Evolutionary conservation across 2,329 filamentous ascomycete genomes (phyloP).

Genomic region (Diaporthe humulicola): DNA sequence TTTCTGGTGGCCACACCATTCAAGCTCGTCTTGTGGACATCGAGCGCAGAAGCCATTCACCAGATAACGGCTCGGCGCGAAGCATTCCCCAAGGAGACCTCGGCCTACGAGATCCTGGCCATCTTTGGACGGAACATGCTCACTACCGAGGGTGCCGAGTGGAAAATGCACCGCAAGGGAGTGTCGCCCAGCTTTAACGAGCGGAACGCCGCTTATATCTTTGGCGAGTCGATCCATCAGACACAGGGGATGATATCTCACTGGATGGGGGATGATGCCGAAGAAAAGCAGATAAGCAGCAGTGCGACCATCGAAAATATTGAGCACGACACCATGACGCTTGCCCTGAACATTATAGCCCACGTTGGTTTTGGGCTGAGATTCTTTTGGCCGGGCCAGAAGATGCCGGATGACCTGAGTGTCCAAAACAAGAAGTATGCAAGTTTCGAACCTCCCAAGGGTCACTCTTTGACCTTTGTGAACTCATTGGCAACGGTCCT

Average conservation of each 20-base stretch:
- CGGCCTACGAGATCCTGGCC: conserved; percentile 70
- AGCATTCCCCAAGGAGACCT: conserved; percentile 77
- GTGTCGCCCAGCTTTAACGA: conserved; percentile 82
- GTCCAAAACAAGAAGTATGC: conserved; percentile 63
- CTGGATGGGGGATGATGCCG: conserved; percentile 58
- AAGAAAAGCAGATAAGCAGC: conserved; percentile 44
- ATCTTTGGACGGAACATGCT: conserved; percentile 81
- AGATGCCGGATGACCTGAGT: conserved; percentile 57
- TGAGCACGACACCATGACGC: conserved; percentile 75
- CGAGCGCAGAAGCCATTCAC: conserved; percentile 74
- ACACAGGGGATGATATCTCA: conserved; percentile 70
- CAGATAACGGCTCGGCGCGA: conserved; percentile 77
- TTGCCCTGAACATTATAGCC: conserved; percentile 69
- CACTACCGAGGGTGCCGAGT: conserved; percentile 76
- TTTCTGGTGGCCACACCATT: conserved; percentile 75
- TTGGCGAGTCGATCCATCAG: conserved; percentile 73
- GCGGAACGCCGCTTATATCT: conserved; percentile 77
- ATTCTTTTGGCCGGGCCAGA: conserved; percentile 74
- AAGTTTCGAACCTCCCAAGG: conserved; percentile 59
- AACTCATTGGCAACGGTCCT: conserved; percentile 72
- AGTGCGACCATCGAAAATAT: conserved; percentile 67
- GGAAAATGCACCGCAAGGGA: conserved; percentile 81
- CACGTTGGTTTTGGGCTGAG: conserved; percentile 79
- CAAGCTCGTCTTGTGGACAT: conserved; percentile 65
- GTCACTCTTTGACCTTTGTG: conserved; percentile 75